Percentiles rank a stretch among this genome's conserved stretches.
These are phyloP conservation scores for Exophiala lecanii-corni DNA, from an alignment of 2,329 filamentous ascomycete genomes.

Conservation along the genomic window DNA sequence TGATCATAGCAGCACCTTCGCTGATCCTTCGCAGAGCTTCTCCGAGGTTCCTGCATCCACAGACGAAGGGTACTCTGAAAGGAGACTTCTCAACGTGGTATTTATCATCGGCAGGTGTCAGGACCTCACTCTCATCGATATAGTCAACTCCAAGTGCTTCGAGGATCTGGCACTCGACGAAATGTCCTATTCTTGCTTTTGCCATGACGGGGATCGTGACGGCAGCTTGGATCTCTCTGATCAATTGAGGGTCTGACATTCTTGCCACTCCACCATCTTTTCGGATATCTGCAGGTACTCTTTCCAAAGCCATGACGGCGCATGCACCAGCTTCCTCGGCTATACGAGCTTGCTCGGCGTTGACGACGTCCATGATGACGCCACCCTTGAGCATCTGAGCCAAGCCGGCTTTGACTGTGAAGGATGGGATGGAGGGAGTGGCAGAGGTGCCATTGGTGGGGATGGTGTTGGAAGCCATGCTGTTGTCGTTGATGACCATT, in stretches of 20 bases:
- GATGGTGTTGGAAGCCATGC: slow-evolving; percentile 18
- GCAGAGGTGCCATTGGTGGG: slow-evolving; percentile 7
- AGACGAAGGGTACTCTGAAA: slow-evolving; percentile 87
- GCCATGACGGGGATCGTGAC: slow-evolving; percentile 99
- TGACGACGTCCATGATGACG: slow-evolving; percentile 98
- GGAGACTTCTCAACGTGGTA: slow-evolving; percentile 86
- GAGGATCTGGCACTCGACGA: slow-evolving; percentile 96
- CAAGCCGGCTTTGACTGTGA: slow-evolving; percentile 89
- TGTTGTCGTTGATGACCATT: slow-evolving; percentile 27
- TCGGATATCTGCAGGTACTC: slow-evolving; percentile 93
- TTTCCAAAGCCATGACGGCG: slow-evolving; percentile 97
- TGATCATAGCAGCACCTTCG: slow-evolving; percentile 97
- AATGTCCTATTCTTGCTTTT: slow-evolving; percentile 95
- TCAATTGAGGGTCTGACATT: slow-evolving; percentile 94
- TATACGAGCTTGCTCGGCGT: slow-evolving; percentile 87
- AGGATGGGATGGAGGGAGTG: slow-evolving; percentile 47
- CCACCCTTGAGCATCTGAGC: slow-evolving; percentile 98
- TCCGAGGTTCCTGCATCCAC: slow-evolving; percentile 88
- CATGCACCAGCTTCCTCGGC: slow-evolving; percentile 94
- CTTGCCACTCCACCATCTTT: slow-evolving; percentile 87
- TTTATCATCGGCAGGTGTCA: slow-evolving; percentile 85
- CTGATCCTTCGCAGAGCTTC: slow-evolving; percentile 87
- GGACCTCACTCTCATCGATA: slow-evolving; percentile 96
- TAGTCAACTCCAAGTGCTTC: slow-evolving; percentile 94
- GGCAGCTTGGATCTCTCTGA: slow-evolving; percentile 88